Conservation (phyloP, 805 yeast species). For the Ogataea degrootiae region DNA sequence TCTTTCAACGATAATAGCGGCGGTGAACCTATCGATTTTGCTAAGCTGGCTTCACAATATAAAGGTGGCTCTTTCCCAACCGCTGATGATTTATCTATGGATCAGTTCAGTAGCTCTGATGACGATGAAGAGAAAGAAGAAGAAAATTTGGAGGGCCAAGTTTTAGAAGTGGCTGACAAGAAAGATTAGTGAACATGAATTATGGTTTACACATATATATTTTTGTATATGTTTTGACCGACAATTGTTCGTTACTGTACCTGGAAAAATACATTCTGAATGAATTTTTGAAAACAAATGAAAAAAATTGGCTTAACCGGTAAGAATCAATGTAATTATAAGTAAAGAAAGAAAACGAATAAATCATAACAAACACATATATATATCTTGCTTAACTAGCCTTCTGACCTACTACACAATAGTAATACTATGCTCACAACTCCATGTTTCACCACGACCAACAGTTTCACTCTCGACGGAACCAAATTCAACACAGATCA, state of each 20-base stretch:
- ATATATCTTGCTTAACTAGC: too few relatives aligned
- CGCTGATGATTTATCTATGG: slow-evolving; percentile 21
- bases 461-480: slow-evolving; percentile 10
- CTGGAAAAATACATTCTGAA: too few relatives aligned
- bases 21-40: slow-evolving; percentile 22
- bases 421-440: slow-evolving; percentile 10
- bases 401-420: neutral
- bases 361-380: too few relatives aligned
- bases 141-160: neutral
- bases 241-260: too few relatives aligned
- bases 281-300: too few relatives aligned
- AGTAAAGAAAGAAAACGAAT: too few relatives aligned
- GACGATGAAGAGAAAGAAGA: slow-evolving; percentile 24
- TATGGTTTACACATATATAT: too few relatives aligned
- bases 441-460: slow-evolving; percentile 10
- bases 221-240: too few relatives aligned
- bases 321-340: too few relatives aligned
- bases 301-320: too few relatives aligned
- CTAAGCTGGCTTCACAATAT: slow-evolving; percentile 26
- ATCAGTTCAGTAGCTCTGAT: slow-evolving; percentile 27
- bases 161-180: slow-evolving; percentile 4
- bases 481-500: slow-evolving; percentile 21
- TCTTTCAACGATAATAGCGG: slow-evolving; percentile 14
- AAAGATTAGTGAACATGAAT: neutral
- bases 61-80: slow-evolving; percentile 51